Evolutionary conservation across 2,329 filamentous ascomycete genomes (phyloP), one percentile per base, ranked within the genome.

Genomic region (Nemania sp.): DNA sequence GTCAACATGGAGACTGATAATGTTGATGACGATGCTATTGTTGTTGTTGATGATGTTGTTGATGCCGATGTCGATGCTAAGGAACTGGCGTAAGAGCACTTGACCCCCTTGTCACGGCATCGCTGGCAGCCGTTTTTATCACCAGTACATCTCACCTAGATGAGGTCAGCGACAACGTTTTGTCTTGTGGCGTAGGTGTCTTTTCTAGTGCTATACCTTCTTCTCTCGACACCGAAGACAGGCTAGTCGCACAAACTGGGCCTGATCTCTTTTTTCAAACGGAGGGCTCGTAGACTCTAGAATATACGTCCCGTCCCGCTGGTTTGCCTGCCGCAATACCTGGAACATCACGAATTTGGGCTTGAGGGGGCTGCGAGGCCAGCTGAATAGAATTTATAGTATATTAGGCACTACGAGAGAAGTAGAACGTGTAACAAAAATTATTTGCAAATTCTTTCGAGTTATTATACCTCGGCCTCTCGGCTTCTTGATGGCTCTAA

Each of bases 181-280:
- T 24, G 24, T 52, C 49, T 52, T 29, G 49, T 10, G 49, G 22
- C 49, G 3, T 32, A 32, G 29, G 4, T 32, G 29, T 32, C 29
- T 32, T 8, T 32, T 32, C 8, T 8, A 18, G 13, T 27, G 22
- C 3, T 24, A 10, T 52, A 52, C 49, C 49, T 52, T 52, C 24
- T 52, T 52, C 49, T 52, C 49, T 27, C 49, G 49, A 13, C 49
- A 52, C 24, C 49, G 49, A 52, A 52, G 49, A 29, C 49, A 52
- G 3, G 49, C 49, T 26, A 52, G 49, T 8, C 49, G 27, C 49
- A 52, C 49, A 29, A 52, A 27, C 49, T 52, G 49, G 24, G 49
- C 49, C 24, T 26, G 49, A 15, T 52, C 49, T 24, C 49, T 52
- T 24, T 52, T 52, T 10, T 52, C 49, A 29, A 52, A 52, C 2